phyloP scores from a whole-genome alignment of 2,329 filamentous ascomycete species.

The Cladosporium sp. region DNA sequence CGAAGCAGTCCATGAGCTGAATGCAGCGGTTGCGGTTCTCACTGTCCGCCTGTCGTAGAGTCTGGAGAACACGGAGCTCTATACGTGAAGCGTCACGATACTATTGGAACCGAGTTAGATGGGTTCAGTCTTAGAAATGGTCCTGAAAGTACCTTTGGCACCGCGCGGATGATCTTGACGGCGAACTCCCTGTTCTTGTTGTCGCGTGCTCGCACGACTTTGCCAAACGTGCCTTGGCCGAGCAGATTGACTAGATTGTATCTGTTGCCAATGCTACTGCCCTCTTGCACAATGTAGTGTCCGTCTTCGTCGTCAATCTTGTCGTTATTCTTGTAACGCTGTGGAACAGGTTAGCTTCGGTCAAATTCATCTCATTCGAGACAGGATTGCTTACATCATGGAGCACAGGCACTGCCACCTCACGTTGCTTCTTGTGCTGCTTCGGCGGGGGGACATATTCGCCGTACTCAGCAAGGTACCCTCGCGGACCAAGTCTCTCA shows the following conservation, averaged over 20 bases:
- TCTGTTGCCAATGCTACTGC: constrained; percentile 77
- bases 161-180: constrained; percentile 96
- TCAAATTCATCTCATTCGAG: background rate
- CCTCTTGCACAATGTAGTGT: constrained; percentile 88
- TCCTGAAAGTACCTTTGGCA: constrained; percentile 60
- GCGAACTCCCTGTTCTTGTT: constrained; percentile 75
- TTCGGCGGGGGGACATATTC: constrained; percentile 82
- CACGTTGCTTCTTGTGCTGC: constrained; percentile 80
- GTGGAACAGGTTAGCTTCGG: constrained; percentile 15
- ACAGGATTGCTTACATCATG: constrained; percentile 47
- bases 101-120: constrained; percentile 15
- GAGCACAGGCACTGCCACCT: constrained; percentile 52
- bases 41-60: constrained; percentile 82
- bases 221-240: constrained; percentile 95
- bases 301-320: constrained; percentile 96
- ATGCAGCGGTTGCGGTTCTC: constrained; percentile 95
- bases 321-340: constrained; percentile 35
- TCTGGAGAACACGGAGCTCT: constrained; percentile 86
- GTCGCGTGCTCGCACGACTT: constrained; percentile 91
- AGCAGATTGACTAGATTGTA: constrained; percentile 87
- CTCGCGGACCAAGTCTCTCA: constrained; percentile 21
- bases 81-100: constrained; percentile 95
- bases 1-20: constrained; percentile 92
- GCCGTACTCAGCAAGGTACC: constrained; percentile 35
- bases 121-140: background rate